Conservation (phyloP, 176 grass and related monocot genomes). For the Bonia amplexicaulis region DNA sequence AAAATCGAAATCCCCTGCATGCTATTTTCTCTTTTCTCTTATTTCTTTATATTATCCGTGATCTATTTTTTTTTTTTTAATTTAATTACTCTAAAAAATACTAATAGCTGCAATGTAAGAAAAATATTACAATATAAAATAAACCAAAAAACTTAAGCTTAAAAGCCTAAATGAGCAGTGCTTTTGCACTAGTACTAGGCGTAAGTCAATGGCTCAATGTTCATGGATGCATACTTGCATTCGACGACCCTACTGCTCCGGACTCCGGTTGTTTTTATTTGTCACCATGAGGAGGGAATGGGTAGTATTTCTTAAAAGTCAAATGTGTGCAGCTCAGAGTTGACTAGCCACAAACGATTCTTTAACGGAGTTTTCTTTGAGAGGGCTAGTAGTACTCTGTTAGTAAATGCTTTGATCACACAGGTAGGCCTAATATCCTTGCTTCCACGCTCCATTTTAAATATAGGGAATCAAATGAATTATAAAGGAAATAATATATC, state of each 20-base stretch:
- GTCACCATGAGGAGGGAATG: neutral
- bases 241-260: too few relatives aligned
- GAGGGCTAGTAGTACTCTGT: neutral
- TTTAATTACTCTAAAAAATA: too few relatives aligned
- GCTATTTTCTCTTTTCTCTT: neutral
- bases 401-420: neutral
- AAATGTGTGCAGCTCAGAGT: slow-evolving; percentile 1
- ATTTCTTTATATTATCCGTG: too few relatives aligned
- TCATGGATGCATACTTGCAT: neutral
- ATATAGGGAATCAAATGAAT: neutral
- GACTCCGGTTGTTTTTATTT: neutral
- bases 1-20: neutral
- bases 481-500: neutral
- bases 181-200: too few relatives aligned
- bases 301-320: neutral
- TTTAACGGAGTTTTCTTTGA: neutral
- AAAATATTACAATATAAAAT: too few relatives aligned
- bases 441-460: neutral
- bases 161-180: too few relatives aligned
- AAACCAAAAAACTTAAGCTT: too few relatives aligned
- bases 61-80: too few relatives aligned
- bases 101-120: fast-evolving
- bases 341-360: neutral
- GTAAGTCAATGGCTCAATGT: neutral
- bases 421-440: neutral